A percentile compares a stretch with the other conserved stretches of the same genome.
Evolutionary conservation across 768 basidiomycete species (phyloP).

Genomic region (Auricularia heimuer): DNA sequence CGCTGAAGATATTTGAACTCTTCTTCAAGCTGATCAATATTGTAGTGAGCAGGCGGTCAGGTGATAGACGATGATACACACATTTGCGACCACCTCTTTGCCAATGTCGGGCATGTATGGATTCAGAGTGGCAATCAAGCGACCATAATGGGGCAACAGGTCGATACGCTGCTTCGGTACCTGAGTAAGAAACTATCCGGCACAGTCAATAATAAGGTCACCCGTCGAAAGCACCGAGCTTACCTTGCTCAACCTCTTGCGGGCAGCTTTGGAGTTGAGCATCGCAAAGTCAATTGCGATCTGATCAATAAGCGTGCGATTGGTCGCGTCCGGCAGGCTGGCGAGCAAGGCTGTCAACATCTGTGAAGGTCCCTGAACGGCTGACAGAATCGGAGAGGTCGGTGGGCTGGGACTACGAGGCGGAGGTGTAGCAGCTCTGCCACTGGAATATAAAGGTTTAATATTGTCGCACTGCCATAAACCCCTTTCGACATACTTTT

Average conservation of each 20-base stretch:
- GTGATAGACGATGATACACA: conserved; percentile 30
- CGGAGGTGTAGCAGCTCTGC: conserved; percentile 49
- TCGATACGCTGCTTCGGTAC: conserved; percentile 85
- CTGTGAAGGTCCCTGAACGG: conserved; percentile 83
- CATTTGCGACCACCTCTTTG: conserved; percentile 65
- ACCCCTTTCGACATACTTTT: not conserved
- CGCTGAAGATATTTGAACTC: conserved; percentile 92
- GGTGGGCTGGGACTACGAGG: conserved; percentile 45
- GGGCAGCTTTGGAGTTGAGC: conserved; percentile 90
- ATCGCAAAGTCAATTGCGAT: conserved; percentile 93
- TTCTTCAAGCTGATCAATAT: conserved; percentile 67
- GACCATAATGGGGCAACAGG: conserved; percentile 84
- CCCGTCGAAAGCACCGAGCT: conserved; percentile 3
- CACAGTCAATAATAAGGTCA: not conserved
- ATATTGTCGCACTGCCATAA: not conserved
- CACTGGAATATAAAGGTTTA: conserved; percentile 48
- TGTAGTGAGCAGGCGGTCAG: no score
- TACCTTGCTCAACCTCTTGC: conserved; percentile 86
- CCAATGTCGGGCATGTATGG: conserved; percentile 94
- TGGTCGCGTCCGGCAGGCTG: conserved; percentile 90
- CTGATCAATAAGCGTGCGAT: conserved; percentile 81
- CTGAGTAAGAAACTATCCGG: conserved; percentile 60
- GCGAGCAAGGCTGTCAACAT: conserved; percentile 83
- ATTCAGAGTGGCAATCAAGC: conserved; percentile 79
- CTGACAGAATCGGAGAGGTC: conserved; percentile 35